Conservation (phyloP, 176 grass and related monocot genomes). For the Alopecurus myosuroides region DNA sequence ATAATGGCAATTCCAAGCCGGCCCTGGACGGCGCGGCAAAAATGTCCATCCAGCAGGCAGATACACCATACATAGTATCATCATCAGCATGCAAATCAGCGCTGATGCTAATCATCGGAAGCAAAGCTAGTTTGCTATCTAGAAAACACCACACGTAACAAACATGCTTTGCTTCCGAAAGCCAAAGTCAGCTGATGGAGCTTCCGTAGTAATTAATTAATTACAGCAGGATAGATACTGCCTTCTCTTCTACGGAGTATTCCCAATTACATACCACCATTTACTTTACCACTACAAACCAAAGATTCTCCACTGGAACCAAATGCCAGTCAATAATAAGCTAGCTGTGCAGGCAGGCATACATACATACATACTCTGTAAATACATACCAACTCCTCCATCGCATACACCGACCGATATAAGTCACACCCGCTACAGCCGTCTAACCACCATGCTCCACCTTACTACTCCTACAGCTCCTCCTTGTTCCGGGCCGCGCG, state of each 20-base stretch:
- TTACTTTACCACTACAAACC: not conserved
- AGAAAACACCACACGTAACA: no score
- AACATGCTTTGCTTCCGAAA: no score
- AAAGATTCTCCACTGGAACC: not conserved
- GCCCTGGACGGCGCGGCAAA: not conserved
- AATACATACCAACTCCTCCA: not conserved
- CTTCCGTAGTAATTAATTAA: no score
- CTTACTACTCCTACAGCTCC: not conserved
- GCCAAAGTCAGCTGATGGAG: no score
- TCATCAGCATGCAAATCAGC: no score
- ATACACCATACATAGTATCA: not conserved
- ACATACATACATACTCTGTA: not conserved
- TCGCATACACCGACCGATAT: not conserved
- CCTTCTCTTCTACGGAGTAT: no score
- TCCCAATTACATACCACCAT: not conserved
- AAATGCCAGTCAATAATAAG: not conserved
- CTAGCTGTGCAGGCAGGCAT: not conserved
- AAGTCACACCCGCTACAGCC: not conserved
- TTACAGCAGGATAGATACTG: no score
- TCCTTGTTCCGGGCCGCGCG: slow-evolving; percentile 58
- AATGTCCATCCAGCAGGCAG: not conserved
- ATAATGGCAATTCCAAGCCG: not conserved
- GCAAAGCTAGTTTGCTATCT: no score
- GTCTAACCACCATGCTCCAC: not conserved
- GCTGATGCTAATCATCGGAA: no score